Base-by-base conservation (phyloP, 2,329 filamentous ascomycete species). In the Fusarium udum region DNA sequence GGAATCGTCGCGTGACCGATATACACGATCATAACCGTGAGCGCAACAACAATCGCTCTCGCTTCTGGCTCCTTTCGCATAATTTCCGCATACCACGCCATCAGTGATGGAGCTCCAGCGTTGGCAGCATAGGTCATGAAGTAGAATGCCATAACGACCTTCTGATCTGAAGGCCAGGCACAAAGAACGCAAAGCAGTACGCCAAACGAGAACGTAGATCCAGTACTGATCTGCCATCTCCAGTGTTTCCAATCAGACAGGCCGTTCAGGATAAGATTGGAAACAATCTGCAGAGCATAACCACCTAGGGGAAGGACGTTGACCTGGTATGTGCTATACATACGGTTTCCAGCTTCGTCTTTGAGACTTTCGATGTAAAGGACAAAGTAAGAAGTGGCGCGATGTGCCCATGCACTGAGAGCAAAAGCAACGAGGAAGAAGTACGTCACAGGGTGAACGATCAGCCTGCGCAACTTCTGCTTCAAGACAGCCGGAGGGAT, bases 1-100 rank as follows among this genome's bases (percentile, higher is more conserved):
- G 82, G 82, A 7, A 83, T 82, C 0, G 82, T 83, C 4, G 82
- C 82, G 22, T 83, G 82, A 1, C 82, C 82, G 6, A 82, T 69
- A 36, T 83, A 83, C 2, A 83, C 81, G 7, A 83, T 65, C 12
- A 80, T 83, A n/a, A 83, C 80, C 0, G 81, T 82, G 12, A 82
- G 49, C 0, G 80, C 82, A 15, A 83, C 81, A 11, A 82, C 73
- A 28, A 83, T 80, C 3, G 81, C 78, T 15, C 81, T 74, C 8
- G 80, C 81, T 61, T 83, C 81, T 4, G 81, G 81, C 45, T 83
- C 81, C 20, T 80, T 81, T 22, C 80, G 70, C 64, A 83, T 65
- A 4, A 81, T 66, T 40, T 81, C 78, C 0, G 79, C 80, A 57
- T 83, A 78, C 82, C 82, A 83, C 1, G 82, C 81, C 70, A 83